Conservation (phyloP, 306 rosid species). For the Carpinus viminea region DNA sequence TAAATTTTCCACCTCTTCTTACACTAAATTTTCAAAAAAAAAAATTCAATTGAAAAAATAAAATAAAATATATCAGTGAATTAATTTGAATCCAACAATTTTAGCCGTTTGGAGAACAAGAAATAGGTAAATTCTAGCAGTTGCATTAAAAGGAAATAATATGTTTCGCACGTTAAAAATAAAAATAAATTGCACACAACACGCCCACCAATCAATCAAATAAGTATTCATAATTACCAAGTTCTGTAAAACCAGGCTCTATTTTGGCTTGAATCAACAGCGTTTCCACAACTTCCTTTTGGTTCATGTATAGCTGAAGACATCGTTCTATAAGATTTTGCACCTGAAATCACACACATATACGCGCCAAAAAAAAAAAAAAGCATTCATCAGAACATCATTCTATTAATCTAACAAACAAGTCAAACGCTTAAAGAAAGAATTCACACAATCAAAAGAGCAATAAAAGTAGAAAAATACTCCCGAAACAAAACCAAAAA, state of each 20-base stretch:
- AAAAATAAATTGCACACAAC: background rate
- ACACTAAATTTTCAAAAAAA: too few relatives aligned
- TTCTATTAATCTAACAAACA: background rate
- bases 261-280: constrained; percentile 75
- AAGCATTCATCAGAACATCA: background rate
- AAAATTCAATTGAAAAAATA: too few relatives aligned
- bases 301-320: constrained; percentile 87
- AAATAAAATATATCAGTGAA: too few relatives aligned
- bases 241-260: constrained; percentile 92
- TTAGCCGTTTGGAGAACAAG: too few relatives aligned
- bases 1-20: too few relatives aligned
- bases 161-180: background rate
- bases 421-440: background rate
- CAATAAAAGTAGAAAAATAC: background rate
- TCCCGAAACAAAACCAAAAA: background rate
- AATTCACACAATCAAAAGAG: background rate
- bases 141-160: background rate
- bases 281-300: constrained; percentile 73
- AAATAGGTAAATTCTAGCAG: too few relatives aligned
- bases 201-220: constrained; percentile 4
- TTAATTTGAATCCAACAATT: too few relatives aligned
- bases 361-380: background rate
- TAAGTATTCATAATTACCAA: constrained; percentile 50
- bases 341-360: constrained; percentile 52
- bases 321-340: constrained; percentile 91